Conservation (phyloP, 106 monocot species). For the Narthecium ossifragum region DNA sequence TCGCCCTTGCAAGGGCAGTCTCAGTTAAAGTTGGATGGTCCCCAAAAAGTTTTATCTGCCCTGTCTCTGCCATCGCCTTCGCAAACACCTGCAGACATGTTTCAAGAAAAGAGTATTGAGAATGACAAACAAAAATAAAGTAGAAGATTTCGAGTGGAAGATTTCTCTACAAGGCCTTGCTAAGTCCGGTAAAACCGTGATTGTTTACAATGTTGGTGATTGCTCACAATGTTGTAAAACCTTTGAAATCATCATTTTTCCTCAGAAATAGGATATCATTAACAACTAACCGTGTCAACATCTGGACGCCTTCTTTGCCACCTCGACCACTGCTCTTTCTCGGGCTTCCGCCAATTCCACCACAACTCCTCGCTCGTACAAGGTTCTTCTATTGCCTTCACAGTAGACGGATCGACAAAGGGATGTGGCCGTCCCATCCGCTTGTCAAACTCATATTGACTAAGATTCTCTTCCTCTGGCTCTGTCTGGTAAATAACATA, state of each 20-base stretch:
- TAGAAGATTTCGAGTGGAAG: no score
- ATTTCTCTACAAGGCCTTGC: no score
- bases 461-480: slow-evolving; percentile 51
- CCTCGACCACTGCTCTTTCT: slow-evolving; percentile 92
- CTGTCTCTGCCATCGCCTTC: slow-evolving; percentile 95
- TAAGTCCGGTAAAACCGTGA: no score
- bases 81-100: slow-evolving; percentile 67
- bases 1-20: slow-evolving; percentile 82
- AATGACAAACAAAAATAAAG: no score
- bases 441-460: slow-evolving; percentile 67
- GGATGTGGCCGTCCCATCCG: slow-evolving; percentile 74
- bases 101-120: no score
- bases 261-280: neutral
- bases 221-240: no score
- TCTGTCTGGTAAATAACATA: slow-evolving; percentile 77
- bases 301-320: slow-evolving; percentile 93
- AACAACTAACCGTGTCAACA: slow-evolving; percentile 80
- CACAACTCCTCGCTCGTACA: slow-evolving; percentile 82
- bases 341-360: slow-evolving; percentile 98
- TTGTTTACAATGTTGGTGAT: no score
- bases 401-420: slow-evolving; percentile 66
- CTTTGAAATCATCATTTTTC: neutral
- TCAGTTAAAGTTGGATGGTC: slow-evolving; percentile 86
- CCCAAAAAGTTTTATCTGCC: slow-evolving; percentile 95
- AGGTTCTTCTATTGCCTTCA: slow-evolving; percentile 58